Evolutionary conservation across 1,284 basidiomycete species (phyloP).

Genomic region (Melampsora americana): DNA sequence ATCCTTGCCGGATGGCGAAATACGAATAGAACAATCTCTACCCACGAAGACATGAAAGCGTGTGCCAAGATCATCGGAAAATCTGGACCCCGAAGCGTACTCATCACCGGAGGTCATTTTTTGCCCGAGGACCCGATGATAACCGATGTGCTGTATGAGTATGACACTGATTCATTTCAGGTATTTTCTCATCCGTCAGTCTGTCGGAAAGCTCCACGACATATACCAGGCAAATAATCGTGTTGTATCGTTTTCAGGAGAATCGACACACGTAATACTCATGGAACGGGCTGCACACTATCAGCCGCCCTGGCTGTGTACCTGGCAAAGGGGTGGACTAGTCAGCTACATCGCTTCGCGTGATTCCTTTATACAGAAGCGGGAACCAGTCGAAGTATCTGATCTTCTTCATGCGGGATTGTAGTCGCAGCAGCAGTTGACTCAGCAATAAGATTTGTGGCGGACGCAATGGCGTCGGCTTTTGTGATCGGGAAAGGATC

Average conservation of each 20-base stretch:
- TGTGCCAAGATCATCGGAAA: conserved; percentile 62
- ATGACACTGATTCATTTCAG: conserved; percentile 54
- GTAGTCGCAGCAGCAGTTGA: conserved; percentile 64
- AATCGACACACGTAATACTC: conserved; percentile 67
- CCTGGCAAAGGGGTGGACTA: conserved; percentile 61
- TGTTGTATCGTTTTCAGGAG: conserved; percentile 45
- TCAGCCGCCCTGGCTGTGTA: conserved; percentile 74
- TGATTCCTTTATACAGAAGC: no score
- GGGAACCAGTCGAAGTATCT: not conserved
- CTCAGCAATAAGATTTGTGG: conserved; percentile 68
- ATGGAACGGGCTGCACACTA: conserved; percentile 91
- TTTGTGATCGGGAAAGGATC: conserved; percentile 70
- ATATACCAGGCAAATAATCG: conserved; percentile 20
- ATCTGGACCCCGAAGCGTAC: conserved; percentile 63
- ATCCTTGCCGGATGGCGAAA: conserved; percentile 60
- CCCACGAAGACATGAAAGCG: conserved; percentile 64
- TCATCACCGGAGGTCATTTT: conserved; percentile 86
- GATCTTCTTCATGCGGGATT: not conserved
- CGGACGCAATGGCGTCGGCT: conserved; percentile 72
- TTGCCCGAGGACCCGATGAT: conserved; percentile 53
- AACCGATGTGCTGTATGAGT: conserved; percentile 57
- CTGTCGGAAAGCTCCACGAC: not conserved
- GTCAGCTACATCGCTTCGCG: conserved; percentile 55
- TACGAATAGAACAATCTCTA: conserved; percentile 55
- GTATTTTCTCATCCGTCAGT: conserved; percentile 50